Conservation (phyloP, 192 early-diverging fungal species). For the Coemansia sp. region DNA sequence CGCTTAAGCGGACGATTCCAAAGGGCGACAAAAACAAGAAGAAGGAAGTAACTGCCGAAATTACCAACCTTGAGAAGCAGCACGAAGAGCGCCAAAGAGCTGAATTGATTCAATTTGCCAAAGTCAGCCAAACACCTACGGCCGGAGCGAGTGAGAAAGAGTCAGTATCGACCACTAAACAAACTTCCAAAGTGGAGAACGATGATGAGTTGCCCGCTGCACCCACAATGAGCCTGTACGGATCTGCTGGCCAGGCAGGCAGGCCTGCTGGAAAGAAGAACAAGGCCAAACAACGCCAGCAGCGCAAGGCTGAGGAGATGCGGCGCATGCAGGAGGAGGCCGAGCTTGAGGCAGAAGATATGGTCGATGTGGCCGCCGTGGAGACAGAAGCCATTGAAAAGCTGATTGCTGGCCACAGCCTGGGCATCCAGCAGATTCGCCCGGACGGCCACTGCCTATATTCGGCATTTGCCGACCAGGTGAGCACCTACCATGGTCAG, state of each 20-base stretch:
- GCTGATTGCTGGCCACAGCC: constrained; percentile 57
- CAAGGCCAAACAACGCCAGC: constrained; percentile 57
- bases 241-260: constrained; percentile 15
- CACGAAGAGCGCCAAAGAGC: constrained; percentile 62
- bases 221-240: constrained; percentile 10
- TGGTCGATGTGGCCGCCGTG: constrained; percentile 71
- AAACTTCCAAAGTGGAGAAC: constrained; percentile 15
- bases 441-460: constrained; percentile 96
- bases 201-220: constrained; percentile 19
- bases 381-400: constrained; percentile 70
- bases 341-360: constrained; percentile 68
- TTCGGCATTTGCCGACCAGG: constrained; percentile 85
- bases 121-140: background rate
- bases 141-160: constrained; percentile 2
- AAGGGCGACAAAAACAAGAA: constrained; percentile 84
- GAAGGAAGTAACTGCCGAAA: constrained; percentile 75
- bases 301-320: constrained; percentile 70
- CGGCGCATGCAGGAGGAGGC: constrained; percentile 72
- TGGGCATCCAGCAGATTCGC: constrained; percentile 68
- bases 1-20: constrained; percentile 74
- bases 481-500: constrained; percentile 57
- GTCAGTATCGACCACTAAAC: background rate
- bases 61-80: constrained; percentile 66
- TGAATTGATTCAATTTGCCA: constrained; percentile 54
- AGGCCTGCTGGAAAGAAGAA: constrained; percentile 56